These are phyloP conservation scores for Misopates orontium DNA, from an alignment of 257 asterid species.

Conservation along the genomic window DNA sequence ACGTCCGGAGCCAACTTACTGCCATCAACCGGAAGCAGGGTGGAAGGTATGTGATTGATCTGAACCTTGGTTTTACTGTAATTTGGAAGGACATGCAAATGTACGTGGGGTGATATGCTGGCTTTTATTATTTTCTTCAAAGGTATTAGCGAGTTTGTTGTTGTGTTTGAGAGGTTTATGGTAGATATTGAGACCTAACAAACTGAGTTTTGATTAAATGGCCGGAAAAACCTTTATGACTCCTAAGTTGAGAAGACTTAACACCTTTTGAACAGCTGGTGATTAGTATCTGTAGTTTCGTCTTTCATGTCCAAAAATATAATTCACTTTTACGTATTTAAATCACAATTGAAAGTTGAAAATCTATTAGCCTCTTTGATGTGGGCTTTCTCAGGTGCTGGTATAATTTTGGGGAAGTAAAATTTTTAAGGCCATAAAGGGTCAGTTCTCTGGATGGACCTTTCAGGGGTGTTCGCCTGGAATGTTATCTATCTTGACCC, in stretches of 20 bases:
- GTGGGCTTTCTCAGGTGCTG: slow-evolving; percentile 3
- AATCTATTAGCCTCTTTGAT: slow-evolving; percentile 8
- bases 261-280: background rate
- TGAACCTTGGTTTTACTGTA: slow-evolving; percentile 1
- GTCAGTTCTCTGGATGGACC: slow-evolving; percentile 9
- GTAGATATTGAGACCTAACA: slow-evolving; percentile 11
- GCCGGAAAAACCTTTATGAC: background rate
- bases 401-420: background rate
- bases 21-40: slow-evolving; percentile 78
- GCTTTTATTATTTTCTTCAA: slow-evolving; percentile 15
- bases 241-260: slow-evolving; percentile 12
- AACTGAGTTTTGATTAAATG: background rate
- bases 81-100: slow-evolving; percentile 8
- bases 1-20: slow-evolving; percentile 85
- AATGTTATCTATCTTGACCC: background rate
- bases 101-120: slow-evolving; percentile 10
- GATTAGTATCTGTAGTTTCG: background rate
- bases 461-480: slow-evolving; percentile 4
- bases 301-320: background rate
- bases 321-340: background rate
- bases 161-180: slow-evolving; percentile 13
- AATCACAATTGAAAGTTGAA: slow-evolving; percentile 17
- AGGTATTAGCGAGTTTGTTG: slow-evolving; percentile 4
- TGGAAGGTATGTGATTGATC: slow-evolving; percentile 58
- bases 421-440: background rate